Evolutionary conservation across 495 filamentous ascomycete genomes (phyloP), one percentile per base, ranked within the genome.

Genomic region (Evansstolkia leycettana): DNA sequence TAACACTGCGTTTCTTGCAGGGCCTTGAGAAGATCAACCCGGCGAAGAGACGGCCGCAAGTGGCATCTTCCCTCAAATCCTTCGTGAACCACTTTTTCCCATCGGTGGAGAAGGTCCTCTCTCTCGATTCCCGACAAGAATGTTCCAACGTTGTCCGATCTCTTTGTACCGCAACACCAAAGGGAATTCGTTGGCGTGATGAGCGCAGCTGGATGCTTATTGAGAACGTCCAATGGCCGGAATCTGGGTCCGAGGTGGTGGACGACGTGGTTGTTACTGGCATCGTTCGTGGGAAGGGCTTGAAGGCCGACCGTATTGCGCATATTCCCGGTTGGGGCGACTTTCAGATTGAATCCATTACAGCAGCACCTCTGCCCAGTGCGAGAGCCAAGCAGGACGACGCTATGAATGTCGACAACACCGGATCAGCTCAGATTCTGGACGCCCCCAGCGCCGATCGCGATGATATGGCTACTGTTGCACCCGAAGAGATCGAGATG

Each of bases 41-140:
- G 1, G 60, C 75, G 5, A 95, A 94, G 58, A 76, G 73, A 50
- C 69, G 80, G 28, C 64, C 75, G 0, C 82, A 89, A 36, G 70
- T 92, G 13, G 66, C 82, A 30, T 58, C 75, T 26, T 92, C 86
- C 5, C 69, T 96, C 16, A 86, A 85, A 43, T 87, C 83, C 7
- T 95, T 80, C 61, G 85, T 94, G 52, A 81, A 74, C 25, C 87
- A 94, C 55, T 96, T 93, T 63, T 90, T 94, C 60, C 84, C 90
- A 0, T 64, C 77, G 7, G 78, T 85, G 39, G 83, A 92, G 40
- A 94, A 89, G 60, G 70, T 98, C 26, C 78, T 84, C 54, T 86
- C 75, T 38, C 66, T 92, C 30, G 85, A 93, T 44, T 84, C 78
- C 7, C 63, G 79, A 51, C 87, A 92, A 51, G 90, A 98, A 52